Evolutionary conservation across 2,329 filamentous ascomycete genomes (phyloP), one percentile per base, ranked within the genome.

Genomic region (Immersiporthe knoxdaviesiana): DNA sequence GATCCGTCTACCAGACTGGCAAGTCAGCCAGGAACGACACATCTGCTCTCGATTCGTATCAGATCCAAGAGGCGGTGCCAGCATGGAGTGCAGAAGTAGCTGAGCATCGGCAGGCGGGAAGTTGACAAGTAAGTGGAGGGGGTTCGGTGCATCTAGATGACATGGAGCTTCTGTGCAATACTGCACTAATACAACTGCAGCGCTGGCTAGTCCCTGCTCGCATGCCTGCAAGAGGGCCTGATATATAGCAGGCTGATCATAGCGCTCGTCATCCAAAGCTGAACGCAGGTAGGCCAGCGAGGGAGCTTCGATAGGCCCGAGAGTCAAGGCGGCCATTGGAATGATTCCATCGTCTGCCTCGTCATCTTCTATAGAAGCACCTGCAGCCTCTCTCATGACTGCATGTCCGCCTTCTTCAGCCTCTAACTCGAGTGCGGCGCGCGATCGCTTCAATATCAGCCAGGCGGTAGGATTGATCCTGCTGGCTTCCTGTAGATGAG

Each of bases 141-240:
- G 52, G 24, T 56, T 56, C 14, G 52, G 52, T 30, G 30, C 52
- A 30, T 56, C 52, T 24, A 30, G 24, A 30, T 24, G 52, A 56
- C 52, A 56, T 30, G n/a, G n/a, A 56, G 30, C 30, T 11, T 16
- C 52, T 30, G 52, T 56, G 30, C 52, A 56, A 30, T 56, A 30
- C 52, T 56, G 52, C 30, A 56, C 12, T 16, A 56, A 18, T 12
- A 8, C 24, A 56, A 24, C 24, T 10, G 52, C 52, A 16, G 52
- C 52, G 52, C 52, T 56, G 3, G 27, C 10, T 27, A 4, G 3
- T 30, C 52, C 52, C 16, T 56, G n/a, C 14, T 56, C 6, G 24
- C 52, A 56, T 56, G 52, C 52, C 52, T 56, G 24, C 18, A 56
- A 56, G 24, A 56, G 52, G 16, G n/a, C 52, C 30, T 27, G 52